These are phyloP conservation scores for Atkinsonella hypoxylon DNA, from an alignment of 2,329 filamentous ascomycete species.

Conservation along the genomic window DNA sequence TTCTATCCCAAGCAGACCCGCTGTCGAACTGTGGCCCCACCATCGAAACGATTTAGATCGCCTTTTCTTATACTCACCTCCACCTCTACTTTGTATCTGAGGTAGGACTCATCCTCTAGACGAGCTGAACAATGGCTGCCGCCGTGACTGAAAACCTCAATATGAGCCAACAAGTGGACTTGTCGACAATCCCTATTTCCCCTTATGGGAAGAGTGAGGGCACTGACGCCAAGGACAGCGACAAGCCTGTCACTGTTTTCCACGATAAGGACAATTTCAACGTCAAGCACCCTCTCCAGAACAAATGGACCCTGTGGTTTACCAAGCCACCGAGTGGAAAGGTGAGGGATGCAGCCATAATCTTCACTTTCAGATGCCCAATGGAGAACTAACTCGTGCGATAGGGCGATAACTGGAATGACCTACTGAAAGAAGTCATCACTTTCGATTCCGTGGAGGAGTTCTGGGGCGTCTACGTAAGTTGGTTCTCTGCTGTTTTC, in stretches of 20 bases:
- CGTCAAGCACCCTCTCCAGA: conserved; percentile 95
- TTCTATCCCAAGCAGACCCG: conserved; percentile 9
- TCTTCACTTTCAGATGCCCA: neutral
- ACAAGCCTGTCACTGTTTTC: conserved; percentile 81
- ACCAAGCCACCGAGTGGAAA: conserved; percentile 95
- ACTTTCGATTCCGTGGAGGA: conserved; percentile 98
- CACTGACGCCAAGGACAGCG: conserved; percentile 34
- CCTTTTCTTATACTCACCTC: conserved; percentile 12
- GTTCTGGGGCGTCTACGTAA: conserved; percentile 98
- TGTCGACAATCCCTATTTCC: conserved; percentile 56
- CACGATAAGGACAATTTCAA: conserved; percentile 99
- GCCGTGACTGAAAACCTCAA: conserved; percentile 19
- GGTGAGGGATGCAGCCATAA: conserved; percentile 35
- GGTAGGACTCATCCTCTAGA: conserved; percentile 1
- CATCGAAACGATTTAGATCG: conserved; percentile 6
- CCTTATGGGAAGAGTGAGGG: conserved; percentile 44
- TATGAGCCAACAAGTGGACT: conserved; percentile 47
- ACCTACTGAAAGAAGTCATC: conserved; percentile 95
- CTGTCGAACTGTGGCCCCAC: conserved; percentile 1
- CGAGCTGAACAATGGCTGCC: conserved; percentile 22
- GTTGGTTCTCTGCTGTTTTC: conserved; percentile 25
- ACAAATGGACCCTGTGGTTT: conserved; percentile 99
- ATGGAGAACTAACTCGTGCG: conserved; percentile 6
- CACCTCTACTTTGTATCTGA: conserved; percentile 8
- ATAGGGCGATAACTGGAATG: conserved; percentile 96